Conservation (phyloP, 139 green algal genomes). For the Ettlia oleoabundans region DNA sequence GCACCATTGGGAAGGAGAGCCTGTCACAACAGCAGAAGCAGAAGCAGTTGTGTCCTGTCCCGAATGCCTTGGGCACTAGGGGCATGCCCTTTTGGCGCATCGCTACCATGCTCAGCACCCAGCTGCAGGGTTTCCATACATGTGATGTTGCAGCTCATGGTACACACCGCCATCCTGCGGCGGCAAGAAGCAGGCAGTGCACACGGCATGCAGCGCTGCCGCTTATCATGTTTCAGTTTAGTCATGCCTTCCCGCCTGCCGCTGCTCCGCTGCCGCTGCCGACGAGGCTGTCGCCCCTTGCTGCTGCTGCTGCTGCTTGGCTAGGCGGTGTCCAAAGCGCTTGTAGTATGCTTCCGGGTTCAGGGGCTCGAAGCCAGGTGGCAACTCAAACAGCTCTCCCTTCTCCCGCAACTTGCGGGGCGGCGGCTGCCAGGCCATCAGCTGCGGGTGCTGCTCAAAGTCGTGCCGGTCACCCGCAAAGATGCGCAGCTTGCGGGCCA, state of each 20-base stretch:
- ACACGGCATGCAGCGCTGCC: no score
- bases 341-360: constrained; percentile 67
- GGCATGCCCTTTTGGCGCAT: no score
- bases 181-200: no score
- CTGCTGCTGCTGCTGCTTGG: constrained; percentile 32
- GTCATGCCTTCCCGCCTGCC: not conserved
- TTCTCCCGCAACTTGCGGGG: constrained; percentile 61
- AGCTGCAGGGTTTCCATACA: no score
- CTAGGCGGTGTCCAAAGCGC: constrained; percentile 45
- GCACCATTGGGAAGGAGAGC: no score
- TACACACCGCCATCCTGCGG: no score
- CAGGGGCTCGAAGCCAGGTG: constrained; percentile 75
- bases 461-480: constrained; percentile 77
- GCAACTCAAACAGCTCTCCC: constrained; percentile 63
- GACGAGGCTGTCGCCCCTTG: not conserved
- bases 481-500: constrained; percentile 84
- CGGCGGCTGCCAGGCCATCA: constrained; percentile 69
- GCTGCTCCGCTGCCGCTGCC: constrained; percentile 19
- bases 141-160: no score
- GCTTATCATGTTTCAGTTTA: no score
- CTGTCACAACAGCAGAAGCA: no score
- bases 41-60: no score
- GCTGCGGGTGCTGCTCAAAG: constrained; percentile 62
- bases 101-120: no score
- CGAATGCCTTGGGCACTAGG: no score